phyloP scores from a whole-genome alignment of 345 rosid species.

The Populus euphratica region DNA sequence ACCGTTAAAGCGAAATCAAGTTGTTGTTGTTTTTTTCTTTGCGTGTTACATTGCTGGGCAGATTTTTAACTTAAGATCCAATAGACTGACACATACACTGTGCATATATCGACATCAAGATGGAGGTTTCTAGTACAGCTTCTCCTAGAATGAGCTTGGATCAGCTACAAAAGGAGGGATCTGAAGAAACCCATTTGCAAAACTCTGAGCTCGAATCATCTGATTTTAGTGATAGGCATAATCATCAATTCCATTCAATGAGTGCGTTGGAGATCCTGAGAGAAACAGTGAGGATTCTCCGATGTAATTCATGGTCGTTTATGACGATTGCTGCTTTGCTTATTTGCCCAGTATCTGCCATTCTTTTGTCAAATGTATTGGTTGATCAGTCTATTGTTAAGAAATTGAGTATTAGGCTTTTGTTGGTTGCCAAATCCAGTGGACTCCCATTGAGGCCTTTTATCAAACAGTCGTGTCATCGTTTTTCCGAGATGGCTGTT shows the following conservation, averaged over 20 bases:
- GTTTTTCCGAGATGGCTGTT: constrained; percentile 62
- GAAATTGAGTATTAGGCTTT: constrained; percentile 51
- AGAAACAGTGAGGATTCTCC: constrained; percentile 79
- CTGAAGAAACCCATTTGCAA: constrained; percentile 32
- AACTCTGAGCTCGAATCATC: constrained; percentile 41
- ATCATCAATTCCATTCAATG: constrained; percentile 51
- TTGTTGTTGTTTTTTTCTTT: not conserved
- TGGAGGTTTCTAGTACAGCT: constrained; percentile 34
- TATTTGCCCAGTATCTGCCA: constrained; percentile 79
- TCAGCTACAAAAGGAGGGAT: constrained; percentile 32
- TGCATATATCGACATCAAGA: constrained; percentile 14
- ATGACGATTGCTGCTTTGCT: constrained; percentile 52
- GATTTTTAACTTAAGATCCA: not conserved
- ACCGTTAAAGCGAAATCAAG: not conserved
- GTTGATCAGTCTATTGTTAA: constrained; percentile 64
- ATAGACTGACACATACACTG: constrained; percentile 7
- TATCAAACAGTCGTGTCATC: constrained; percentile 57
- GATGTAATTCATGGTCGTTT: constrained; percentile 61
- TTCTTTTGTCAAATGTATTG: constrained; percentile 58
- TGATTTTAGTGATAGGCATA: constrained; percentile 12
- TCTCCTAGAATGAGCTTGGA: constrained; percentile 35
- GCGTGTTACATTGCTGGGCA: not conserved
- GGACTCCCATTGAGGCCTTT: constrained; percentile 70
- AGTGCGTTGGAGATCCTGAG: constrained; percentile 82
- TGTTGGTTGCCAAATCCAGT: constrained; percentile 63